phyloP scores from a whole-genome alignment of 768 basidiomycete species.

The Mycena metata region DNA sequence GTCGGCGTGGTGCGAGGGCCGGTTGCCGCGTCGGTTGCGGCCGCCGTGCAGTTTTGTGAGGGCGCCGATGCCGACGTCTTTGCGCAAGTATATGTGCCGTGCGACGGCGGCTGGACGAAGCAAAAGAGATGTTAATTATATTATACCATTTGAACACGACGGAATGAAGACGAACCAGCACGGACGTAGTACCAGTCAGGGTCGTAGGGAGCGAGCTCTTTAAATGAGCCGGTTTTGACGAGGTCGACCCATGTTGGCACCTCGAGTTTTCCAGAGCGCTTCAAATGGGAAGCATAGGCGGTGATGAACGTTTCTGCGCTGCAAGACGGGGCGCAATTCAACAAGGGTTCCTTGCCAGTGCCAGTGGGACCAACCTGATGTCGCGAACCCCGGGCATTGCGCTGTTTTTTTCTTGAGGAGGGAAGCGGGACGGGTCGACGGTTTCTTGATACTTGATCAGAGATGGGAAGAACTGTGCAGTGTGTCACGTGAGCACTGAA shows the following conservation, averaged over 20 bases:
- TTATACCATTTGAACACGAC: neutral
- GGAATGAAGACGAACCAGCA: constrained; percentile 76
- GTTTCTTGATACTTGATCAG: constrained; percentile 39
- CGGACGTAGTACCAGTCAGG: constrained; percentile 99
- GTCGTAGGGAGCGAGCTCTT: constrained; percentile 99
- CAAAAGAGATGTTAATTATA: neutral
- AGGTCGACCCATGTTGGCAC: constrained; percentile 98
- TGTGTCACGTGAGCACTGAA: too few relatives aligned
- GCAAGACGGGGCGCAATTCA: constrained; percentile 30
- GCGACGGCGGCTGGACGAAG: constrained; percentile 84
- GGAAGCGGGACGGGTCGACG: constrained; percentile 53
- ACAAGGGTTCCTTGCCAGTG: neutral
- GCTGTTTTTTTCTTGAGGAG: constrained; percentile 63
- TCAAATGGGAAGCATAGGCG: constrained; percentile 96
- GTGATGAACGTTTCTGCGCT: constrained; percentile 95
- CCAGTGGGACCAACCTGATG: constrained; percentile 68
- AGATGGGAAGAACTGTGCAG: too few relatives aligned
- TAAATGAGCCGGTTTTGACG: constrained; percentile 97
- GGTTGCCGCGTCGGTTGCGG: constrained; percentile 95
- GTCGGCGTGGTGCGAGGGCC: constrained; percentile 94
- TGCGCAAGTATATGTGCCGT: constrained; percentile 99
- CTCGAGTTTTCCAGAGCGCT: constrained; percentile 99
- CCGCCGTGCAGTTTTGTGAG: constrained; percentile 97
- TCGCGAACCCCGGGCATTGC: constrained; percentile 89
- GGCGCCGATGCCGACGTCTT: constrained; percentile 94